These are phyloP conservation scores for Tephrocybe sp. DNA, from an alignment of 768 basidiomycete species.

Conservation along the genomic window DNA sequence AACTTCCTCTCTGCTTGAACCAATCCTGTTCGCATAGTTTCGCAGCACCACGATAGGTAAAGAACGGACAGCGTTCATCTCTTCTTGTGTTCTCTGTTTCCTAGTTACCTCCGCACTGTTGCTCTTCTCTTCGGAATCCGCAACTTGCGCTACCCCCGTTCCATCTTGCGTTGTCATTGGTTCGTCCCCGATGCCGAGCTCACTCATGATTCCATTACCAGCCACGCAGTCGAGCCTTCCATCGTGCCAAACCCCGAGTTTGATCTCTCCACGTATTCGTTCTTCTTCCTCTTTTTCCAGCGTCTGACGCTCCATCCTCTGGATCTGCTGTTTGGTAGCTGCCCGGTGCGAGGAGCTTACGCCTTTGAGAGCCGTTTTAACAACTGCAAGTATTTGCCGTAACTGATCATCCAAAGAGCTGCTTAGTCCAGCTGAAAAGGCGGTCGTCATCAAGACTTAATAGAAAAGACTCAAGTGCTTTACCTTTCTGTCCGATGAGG, in stretches of 20 bases:
- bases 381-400: conserved; percentile 79
- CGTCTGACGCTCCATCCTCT: conserved; percentile 33
- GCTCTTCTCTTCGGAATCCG: conserved; percentile 13
- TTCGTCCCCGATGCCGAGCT: conserved; percentile 84
- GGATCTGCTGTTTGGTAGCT: conserved; percentile 36
- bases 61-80: conserved; percentile 50
- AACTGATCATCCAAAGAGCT: conserved; percentile 80
- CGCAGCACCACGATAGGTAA: conserved; percentile 87
- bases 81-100: conserved; percentile 35
- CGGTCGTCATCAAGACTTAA: neutral
- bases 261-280: conserved; percentile 44
- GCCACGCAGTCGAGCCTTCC: conserved; percentile 81
- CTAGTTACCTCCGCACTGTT: conserved; percentile 16
- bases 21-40: conserved; percentile 65
- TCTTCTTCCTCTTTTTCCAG: conserved; percentile 36
- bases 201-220: conserved; percentile 84
- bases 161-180: conserved; percentile 30
- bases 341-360: conserved; percentile 52
- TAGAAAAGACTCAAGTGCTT: neutral
- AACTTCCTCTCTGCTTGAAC: conserved; percentile 63
- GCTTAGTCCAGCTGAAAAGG: conserved; percentile 69
- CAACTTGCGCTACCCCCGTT: neutral
- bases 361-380: conserved; percentile 64
- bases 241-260: conserved; percentile 78
- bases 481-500: conserved; percentile 93